These are phyloP conservation scores for Lindgomyces ingoldianus DNA, from an alignment of 495 filamentous ascomycete species.

Conservation along the genomic window DNA sequence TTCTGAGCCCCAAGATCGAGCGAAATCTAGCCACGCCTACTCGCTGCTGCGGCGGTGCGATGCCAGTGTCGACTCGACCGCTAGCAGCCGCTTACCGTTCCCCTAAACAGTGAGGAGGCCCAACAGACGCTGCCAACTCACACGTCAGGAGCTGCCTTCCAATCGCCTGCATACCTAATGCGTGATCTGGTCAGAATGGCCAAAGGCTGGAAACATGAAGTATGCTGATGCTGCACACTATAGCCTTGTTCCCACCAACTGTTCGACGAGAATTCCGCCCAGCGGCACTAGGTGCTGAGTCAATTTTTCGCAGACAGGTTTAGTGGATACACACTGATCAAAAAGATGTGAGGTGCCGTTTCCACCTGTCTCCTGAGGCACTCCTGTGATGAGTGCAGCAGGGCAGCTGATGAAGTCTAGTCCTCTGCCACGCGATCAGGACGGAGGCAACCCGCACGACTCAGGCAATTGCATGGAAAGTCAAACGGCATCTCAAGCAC, in stretches of 20 bases:
- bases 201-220: not conserved
- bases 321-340: not conserved
- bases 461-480: not conserved
- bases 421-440: not conserved
- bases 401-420: not conserved
- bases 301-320: not conserved
- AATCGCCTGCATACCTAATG: conserved; percentile 18
- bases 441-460: not conserved
- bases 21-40: not conserved
- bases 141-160: not conserved
- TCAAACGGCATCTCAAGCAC: not conserved
- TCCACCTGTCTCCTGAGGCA: not conserved
- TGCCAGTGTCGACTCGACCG: not conserved
- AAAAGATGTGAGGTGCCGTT: not conserved
- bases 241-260: not conserved
- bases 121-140: conserved; percentile 9
- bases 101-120: not conserved
- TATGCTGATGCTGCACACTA: not conserved
- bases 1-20: too few species aligned
- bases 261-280: not conserved
- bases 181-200: not conserved
- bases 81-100: conserved; percentile 3
- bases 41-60: not conserved
- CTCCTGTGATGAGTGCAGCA: not conserved
- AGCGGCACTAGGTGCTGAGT: not conserved